Conservation (phyloP, 148 eudicot species). For the Limonium bicolor region DNA sequence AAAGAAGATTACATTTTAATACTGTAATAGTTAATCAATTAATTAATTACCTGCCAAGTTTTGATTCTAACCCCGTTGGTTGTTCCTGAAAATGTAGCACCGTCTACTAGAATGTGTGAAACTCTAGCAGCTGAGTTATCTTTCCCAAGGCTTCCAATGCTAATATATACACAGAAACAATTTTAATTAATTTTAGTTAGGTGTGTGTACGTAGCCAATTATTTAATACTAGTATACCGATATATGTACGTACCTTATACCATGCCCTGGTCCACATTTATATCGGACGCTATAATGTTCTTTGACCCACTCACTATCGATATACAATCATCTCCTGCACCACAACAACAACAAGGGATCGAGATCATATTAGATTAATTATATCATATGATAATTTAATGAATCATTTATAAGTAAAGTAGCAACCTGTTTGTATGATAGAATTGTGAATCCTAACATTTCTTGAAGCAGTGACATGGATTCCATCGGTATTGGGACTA, state of each 20-base stretch:
- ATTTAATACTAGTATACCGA: too few species aligned
- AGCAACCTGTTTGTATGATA: conserved; percentile 59
- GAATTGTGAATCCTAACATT: conserved; percentile 34
- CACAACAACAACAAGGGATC: too few species aligned
- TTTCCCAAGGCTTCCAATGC: conserved; percentile 49
- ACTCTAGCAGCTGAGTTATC: conserved; percentile 18
- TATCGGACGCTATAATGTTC: neutral
- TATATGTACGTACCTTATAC: neutral
- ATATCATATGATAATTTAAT: too few species aligned
- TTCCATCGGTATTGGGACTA: conserved; percentile 92
- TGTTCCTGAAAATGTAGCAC: conserved; percentile 22
- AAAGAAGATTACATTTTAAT: too few species aligned
- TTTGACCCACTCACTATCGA: neutral
- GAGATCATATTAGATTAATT: too few species aligned
- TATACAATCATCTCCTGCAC: too few species aligned
- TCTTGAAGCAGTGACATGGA: conserved; percentile 47
- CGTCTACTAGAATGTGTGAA: conserved; percentile 28
- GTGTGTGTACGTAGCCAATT: too few species aligned
- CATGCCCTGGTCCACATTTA: neutral
- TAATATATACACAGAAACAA: too few species aligned
- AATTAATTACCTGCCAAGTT: conserved; percentile 33
- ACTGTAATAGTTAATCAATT: too few species aligned
- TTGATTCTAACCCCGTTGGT: conserved; percentile 49
- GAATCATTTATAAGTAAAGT: too few species aligned
- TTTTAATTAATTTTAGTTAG: too few species aligned